Evolutionary conservation across 140 eudicot species (phyloP).

Genomic region (Artemisia princeps): DNA sequence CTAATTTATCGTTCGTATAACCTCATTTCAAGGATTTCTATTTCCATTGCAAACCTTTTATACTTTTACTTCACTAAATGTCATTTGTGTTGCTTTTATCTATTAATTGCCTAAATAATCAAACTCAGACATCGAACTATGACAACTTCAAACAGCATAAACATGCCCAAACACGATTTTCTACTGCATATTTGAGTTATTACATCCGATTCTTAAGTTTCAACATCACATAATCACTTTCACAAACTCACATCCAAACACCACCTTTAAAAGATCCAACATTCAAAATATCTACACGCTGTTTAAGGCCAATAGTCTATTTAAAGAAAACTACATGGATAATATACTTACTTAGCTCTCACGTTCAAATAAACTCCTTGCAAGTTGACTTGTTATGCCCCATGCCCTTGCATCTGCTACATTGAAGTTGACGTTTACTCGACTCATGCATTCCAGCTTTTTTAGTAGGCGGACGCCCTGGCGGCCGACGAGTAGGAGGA

Average conservation of each 20-base stretch:
- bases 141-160: background rate
- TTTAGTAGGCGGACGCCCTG: constrained; percentile 78
- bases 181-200: background rate
- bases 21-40: background rate
- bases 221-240: background rate
- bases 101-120: background rate
- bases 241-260: background rate
- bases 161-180: background rate
- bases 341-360: constrained; percentile 20
- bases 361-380: constrained; percentile 42
- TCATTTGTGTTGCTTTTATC: background rate
- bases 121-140: no score
- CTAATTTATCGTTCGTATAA: background rate
- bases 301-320: constrained; percentile 1
- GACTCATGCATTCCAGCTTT: constrained; percentile 40
- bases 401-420: constrained; percentile 79
- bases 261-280: background rate
- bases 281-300: background rate
- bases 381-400: constrained; percentile 93
- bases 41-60: background rate
- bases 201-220: background rate
- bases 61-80: background rate
- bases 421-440: constrained; percentile 65
- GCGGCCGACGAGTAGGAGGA: constrained; percentile 91
- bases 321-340: constrained; percentile 4